Evolutionary conservation across 352 stramenopile genomes (phyloP), one percentile per base, ranked within the genome.

Genomic region (Phytophthora litchii): DNA sequence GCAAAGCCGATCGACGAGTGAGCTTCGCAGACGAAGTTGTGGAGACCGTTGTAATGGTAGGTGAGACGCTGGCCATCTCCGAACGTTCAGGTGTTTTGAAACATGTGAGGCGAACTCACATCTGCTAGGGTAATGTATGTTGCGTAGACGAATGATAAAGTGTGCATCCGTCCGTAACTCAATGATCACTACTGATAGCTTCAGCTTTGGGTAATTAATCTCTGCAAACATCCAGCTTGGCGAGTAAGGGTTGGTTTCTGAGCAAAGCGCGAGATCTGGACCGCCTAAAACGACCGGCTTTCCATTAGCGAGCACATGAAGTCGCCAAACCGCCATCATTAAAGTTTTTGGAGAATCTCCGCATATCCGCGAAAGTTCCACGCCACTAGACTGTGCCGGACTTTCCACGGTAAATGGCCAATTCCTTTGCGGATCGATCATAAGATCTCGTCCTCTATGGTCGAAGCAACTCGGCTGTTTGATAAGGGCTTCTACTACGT

Each of bases 241-340:
- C 3, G 23, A 27, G 3, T 27, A 5, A 27, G 23, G 23, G 23
- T 5, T 27, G 23, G 3, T 27, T 36, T 37, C 40, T 29, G 1
- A 14, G 42, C 57, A 66, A 60, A 67, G 43, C 36, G 3, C 20
- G 45, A 44, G 37, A 64, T 64, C 8, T 45, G 21, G 34, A 11
- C 13, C 38, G 25, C 60, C 10, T 8, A 44, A 45, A 53, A 5
- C 16, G 32, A 31, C 34, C 32, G 54, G 49, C 54, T 55, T 35
- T 60, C 43, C 44, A 60, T 35, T 34, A 43, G 46, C 46, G 60
- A 69, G 21, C 60, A 25, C 52, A 64, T 59, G 60, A 68, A 45
- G 53, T 69, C 46, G 60, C 47, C 54, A 37, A 47, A 40, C 44
- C 60, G 60, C 23, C 40, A 36, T 21, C 53, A 54, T 45, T 34